These are phyloP conservation scores for Trypanosoma mega DNA, from an alignment of 208 protist genomes.

Conservation along the genomic window DNA sequence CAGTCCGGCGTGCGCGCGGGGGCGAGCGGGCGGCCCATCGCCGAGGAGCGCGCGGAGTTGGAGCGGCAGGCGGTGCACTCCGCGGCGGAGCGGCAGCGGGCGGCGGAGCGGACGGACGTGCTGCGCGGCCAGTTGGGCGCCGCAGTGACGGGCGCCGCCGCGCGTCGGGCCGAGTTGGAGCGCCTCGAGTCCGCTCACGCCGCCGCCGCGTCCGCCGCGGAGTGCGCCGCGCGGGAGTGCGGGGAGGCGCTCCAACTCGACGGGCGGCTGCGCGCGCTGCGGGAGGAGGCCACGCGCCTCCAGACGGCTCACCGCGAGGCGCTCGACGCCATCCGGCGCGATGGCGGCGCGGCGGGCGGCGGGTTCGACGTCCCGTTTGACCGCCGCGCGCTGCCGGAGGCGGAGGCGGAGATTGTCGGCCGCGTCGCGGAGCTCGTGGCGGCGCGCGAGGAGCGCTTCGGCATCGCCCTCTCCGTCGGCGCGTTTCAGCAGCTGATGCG, in stretches of 20 bases:
- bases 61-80: constrained; percentile 63
- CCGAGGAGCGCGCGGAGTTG: constrained; percentile 66
- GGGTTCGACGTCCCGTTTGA: constrained; percentile 76
- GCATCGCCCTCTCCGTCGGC: constrained; percentile 93
- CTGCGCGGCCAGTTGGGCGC: constrained; percentile 48
- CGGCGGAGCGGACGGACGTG: constrained; percentile 45
- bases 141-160: constrained; percentile 37
- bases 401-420: constrained; percentile 78
- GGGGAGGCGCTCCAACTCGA: constrained; percentile 16
- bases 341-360: constrained; percentile 35
- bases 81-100: constrained; percentile 39
- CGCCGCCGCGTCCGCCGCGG: constrained; percentile 33
- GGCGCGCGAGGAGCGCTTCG: constrained; percentile 62
- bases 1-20: constrained; percentile 78
- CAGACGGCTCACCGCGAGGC: constrained; percentile 57
- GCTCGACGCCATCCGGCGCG: constrained; percentile 65
- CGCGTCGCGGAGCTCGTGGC: constrained; percentile 94
- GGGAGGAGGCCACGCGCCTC: constrained; percentile 37
- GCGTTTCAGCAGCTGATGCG: constrained; percentile 93
- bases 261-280: constrained; percentile 26
- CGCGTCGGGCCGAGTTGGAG: constrained; percentile 30
- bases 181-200: constrained; percentile 33
- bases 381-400: constrained; percentile 38
- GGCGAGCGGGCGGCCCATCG: constrained; percentile 73
- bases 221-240: constrained; percentile 30